These are phyloP conservation scores for Neophaeococcomyces mojaviensis DNA, from an alignment of 2,329 filamentous ascomycete species.

Conservation along the genomic window DNA sequence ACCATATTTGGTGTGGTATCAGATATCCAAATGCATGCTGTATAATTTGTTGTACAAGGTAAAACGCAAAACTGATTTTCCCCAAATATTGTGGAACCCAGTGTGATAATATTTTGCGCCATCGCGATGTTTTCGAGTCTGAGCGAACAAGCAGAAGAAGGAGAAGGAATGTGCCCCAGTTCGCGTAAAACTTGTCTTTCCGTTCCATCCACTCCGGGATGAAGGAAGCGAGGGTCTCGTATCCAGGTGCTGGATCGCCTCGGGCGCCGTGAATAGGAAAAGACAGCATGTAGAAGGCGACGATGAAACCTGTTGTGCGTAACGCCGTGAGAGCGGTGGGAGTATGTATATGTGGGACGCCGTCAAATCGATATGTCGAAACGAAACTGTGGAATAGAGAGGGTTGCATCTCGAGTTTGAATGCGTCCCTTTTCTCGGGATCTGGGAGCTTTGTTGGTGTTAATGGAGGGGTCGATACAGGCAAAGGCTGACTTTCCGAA, in stretches of 20 bases:
- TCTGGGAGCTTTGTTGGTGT: background rate
- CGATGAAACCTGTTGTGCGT: slow-evolving; percentile 30
- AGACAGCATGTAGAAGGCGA: slow-evolving; percentile 39
- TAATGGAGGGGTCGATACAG: background rate
- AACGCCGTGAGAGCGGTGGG: slow-evolving; percentile 15
- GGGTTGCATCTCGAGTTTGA: background rate
- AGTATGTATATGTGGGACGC: background rate
- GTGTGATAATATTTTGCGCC: slow-evolving; percentile 35
- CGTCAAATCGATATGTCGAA: background rate
- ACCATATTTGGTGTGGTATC: slow-evolving; percentile 28
- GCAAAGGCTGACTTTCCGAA: background rate
- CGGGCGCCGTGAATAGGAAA: slow-evolving; percentile 30
- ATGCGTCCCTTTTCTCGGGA: background rate
- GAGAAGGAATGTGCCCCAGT: slow-evolving; percentile 36
- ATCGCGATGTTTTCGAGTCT: slow-evolving; percentile 26
- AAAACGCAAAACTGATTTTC: slow-evolving; percentile 42
- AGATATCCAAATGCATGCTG: slow-evolving; percentile 38
- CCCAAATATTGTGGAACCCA: slow-evolving; percentile 39
- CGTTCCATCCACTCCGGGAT: slow-evolving; percentile 29
- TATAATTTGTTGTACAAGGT: slow-evolving; percentile 40
- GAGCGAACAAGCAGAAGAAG: slow-evolving; percentile 38
- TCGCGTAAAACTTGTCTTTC: slow-evolving; percentile 33
- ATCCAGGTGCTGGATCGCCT: slow-evolving; percentile 35
- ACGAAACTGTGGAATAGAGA: background rate
- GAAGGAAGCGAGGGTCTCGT: slow-evolving; percentile 33